These are phyloP conservation scores for Coemansia sp. DNA, from an alignment of 192 early-diverging fungal species.

Conservation along the genomic window DNA sequence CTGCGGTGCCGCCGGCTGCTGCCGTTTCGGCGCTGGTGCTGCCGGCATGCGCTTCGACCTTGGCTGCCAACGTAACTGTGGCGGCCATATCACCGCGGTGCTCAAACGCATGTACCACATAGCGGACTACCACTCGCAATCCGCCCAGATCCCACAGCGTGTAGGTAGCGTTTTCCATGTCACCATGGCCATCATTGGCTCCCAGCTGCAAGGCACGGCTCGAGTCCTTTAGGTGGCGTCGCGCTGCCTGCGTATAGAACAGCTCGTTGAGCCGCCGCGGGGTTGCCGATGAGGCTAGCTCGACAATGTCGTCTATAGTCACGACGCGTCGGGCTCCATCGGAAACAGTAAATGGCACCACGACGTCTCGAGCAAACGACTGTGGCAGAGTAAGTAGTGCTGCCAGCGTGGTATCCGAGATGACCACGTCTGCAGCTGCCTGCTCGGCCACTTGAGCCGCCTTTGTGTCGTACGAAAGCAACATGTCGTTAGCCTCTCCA, in stretches of 20 bases:
- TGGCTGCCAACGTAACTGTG: constrained; percentile 34
- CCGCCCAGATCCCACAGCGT: constrained; percentile 50
- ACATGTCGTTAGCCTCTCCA: background rate
- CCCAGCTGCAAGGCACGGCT: constrained; percentile 13
- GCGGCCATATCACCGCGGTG: background rate
- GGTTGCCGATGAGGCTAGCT: constrained; percentile 20
- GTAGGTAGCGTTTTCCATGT: constrained; percentile 32
- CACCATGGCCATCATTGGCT: background rate
- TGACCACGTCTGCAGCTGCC: constrained; percentile 30
- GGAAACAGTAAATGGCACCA: constrained; percentile 27
- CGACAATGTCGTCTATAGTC: constrained; percentile 29
- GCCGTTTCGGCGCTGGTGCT: constrained; percentile 2
- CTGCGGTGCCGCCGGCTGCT: constrained; percentile 6
- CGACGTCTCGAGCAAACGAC: constrained; percentile 25
- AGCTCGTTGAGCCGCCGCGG: constrained; percentile 30
- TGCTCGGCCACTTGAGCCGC: constrained; percentile 17
- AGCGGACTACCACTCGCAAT: constrained; percentile 36
- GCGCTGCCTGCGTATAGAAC: constrained; percentile 18
- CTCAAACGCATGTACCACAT: constrained; percentile 34
- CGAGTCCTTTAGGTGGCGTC: constrained; percentile 11
- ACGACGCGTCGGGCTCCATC: constrained; percentile 3
- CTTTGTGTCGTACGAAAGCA: constrained; percentile 24
- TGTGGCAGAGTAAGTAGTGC: constrained; percentile 43
- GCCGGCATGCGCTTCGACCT: constrained; percentile 30
- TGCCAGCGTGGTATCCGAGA: constrained; percentile 26